Percentiles rank a stretch among this genome's conserved stretches.
phyloP scores from a whole-genome alignment of 805 yeast genomes.

The Yamadazyma ubonensis region DNA sequence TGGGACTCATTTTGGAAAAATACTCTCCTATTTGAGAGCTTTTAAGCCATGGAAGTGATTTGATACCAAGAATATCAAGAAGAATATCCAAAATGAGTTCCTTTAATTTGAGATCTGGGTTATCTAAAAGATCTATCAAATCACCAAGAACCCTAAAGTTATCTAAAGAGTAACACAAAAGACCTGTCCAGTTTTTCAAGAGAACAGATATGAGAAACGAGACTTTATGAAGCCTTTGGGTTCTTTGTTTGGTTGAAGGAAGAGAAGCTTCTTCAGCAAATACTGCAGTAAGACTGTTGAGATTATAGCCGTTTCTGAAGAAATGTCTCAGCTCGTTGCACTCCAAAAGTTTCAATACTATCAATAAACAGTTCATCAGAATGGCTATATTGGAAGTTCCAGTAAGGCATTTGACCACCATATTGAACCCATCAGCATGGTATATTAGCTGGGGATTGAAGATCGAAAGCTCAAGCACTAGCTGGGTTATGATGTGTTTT shows the following conservation, averaged over 20 bases:
- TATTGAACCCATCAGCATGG: conserved; percentile 54
- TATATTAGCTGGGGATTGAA: conserved; percentile 43
- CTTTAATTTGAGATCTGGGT: conserved; percentile 55
- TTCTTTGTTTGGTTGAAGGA: conserved; percentile 42
- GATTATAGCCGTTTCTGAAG: conserved; percentile 60
- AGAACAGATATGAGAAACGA: conserved; percentile 59
- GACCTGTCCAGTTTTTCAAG: conserved; percentile 74
- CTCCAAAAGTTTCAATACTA: conserved; percentile 58
- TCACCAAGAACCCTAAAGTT: conserved; percentile 55
- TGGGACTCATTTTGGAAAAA: conserved; percentile 12
- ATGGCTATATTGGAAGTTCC: conserved; percentile 29
- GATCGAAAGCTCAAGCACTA: conserved; percentile 37
- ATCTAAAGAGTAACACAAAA: conserved; percentile 60
- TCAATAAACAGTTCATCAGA: conserved; percentile 19
- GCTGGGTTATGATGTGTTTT: conserved; percentile 35
- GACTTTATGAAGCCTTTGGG: conserved; percentile 53
- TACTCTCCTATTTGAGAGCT: conserved; percentile 22
- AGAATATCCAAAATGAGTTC: conserved; percentile 69
- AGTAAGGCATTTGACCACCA: conserved; percentile 43
- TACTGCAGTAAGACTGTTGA: conserved; percentile 63
- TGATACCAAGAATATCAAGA: conserved; percentile 62
- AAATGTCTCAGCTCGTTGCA: conserved; percentile 50
- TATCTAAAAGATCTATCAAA: conserved; percentile 59
- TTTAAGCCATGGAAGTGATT: conserved; percentile 53
- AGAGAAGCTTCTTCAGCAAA: conserved; percentile 53